A percentile compares a stretch with the other conserved stretches of the same genome.
Conservation (phyloP, 495 filamentous ascomycete genomes). For the Xylaria castorea region DNA sequence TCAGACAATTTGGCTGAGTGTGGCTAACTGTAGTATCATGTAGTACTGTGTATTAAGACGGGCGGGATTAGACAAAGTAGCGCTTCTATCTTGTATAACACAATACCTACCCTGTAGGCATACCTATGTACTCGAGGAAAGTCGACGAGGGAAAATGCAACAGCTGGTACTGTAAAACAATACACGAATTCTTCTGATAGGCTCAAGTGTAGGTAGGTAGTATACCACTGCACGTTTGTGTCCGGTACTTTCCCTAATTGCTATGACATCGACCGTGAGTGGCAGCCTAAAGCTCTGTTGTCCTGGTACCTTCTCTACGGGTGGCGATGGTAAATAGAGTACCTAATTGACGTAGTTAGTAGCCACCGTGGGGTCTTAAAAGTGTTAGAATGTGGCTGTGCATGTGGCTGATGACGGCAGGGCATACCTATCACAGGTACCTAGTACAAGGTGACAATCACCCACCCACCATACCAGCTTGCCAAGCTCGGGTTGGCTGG, state of each 20-base stretch:
- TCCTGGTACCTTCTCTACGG: neutral
- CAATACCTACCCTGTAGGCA: neutral
- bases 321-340: no score
- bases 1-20: constrained; percentile 34
- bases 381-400: constrained; percentile 1
- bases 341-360: no score
- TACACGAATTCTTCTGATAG: neutral
- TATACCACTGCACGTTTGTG: neutral
- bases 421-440: neutral
- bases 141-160: neutral
- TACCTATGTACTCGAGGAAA: neutral
- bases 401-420: neutral
- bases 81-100: constrained; percentile 10
- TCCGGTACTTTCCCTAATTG: neutral
- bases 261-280: no score
- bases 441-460: constrained; percentile 9
- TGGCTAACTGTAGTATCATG: neutral
- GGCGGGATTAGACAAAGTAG: neutral
- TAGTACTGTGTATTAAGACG: neutral
- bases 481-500: constrained; percentile 39
- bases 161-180: constrained; percentile 8
- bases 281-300: no score
- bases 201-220: neutral
- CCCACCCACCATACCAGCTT: constrained; percentile 11
- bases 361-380: neutral